A percentile compares a stretch with the other conserved stretches of the same genome.
Conservation (phyloP, 768 basidiomycete genomes). For the Amanita subjunquillea region DNA sequence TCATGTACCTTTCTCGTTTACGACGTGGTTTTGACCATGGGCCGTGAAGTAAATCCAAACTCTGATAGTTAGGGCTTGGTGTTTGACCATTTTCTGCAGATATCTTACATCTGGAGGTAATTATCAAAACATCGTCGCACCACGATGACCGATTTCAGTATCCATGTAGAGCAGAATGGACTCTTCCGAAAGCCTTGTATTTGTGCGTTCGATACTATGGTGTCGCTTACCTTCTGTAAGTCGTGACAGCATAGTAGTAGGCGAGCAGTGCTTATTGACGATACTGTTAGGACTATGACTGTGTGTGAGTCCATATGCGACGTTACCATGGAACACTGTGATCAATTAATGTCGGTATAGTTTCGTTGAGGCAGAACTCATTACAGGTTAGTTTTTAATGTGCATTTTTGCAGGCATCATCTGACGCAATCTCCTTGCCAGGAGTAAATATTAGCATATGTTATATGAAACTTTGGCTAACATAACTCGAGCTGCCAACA, state of each 20-base stretch:
- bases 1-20: not conserved
- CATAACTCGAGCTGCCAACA: not conserved
- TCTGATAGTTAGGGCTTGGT: not conserved
- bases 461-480: not conserved
- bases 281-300: not conserved
- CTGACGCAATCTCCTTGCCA: not conserved
- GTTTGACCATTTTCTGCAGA: not conserved
- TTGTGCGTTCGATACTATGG: not conserved
- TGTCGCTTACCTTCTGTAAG: not conserved
- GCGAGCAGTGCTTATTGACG: no score
- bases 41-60: not conserved
- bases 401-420: no score
- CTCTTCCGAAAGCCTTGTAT: not conserved
- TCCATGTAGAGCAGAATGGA: not conserved
- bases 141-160: not conserved
- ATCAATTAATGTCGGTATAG: not conserved
- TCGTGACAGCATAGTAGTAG: not conserved
- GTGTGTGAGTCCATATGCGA: not conserved
- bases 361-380: not conserved
- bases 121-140: no score
- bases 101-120: not conserved
- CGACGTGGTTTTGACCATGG: not conserved
- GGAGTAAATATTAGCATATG: not conserved
- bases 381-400: not conserved
- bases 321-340: not conserved